Percentiles rank a stretch among this genome's conserved stretches.
Conservation (phyloP, 73 alveolate genomes). For the Paramecium sonneborni region DNA sequence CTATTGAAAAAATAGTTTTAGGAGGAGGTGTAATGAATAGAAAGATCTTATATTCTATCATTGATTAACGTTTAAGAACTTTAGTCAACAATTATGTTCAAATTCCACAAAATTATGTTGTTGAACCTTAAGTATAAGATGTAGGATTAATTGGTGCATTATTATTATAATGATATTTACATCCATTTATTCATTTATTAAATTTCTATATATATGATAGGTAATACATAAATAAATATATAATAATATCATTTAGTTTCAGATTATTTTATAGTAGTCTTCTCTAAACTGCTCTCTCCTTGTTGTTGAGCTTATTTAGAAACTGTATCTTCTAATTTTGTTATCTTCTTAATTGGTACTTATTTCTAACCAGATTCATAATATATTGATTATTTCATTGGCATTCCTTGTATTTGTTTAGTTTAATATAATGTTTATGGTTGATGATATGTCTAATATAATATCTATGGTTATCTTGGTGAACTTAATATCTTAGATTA, state of each 20-base stretch:
- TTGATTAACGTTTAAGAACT: conserved; percentile 58
- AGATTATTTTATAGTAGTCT: conserved; percentile 7
- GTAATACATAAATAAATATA: background rate
- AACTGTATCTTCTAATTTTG: conserved; percentile 10
- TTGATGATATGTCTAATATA: background rate
- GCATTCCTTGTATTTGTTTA: background rate
- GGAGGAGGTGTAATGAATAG: conserved; percentile 98
- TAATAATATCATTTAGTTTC: conserved; percentile 16
- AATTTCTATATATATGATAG: too few relatives aligned
- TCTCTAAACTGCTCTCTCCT: background rate
- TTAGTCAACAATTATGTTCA: conserved; percentile 56
- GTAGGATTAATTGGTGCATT: conserved; percentile 14
- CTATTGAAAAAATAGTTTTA: conserved; percentile 87
- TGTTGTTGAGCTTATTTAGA: background rate
- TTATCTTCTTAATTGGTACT: background rate
- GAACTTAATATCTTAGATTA: background rate
- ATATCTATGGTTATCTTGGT: background rate
- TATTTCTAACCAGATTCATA: background rate
- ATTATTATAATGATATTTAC: background rate
- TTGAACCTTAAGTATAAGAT: background rate
- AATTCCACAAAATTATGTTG: conserved; percentile 3
- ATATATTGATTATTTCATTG: conserved; percentile 9
- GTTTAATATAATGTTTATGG: background rate
- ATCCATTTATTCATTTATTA: too few relatives aligned
- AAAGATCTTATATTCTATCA: conserved; percentile 71